Conservation (phyloP, 2,329 filamentous ascomycete genomes). For the Coleophoma eucalyptorum region DNA sequence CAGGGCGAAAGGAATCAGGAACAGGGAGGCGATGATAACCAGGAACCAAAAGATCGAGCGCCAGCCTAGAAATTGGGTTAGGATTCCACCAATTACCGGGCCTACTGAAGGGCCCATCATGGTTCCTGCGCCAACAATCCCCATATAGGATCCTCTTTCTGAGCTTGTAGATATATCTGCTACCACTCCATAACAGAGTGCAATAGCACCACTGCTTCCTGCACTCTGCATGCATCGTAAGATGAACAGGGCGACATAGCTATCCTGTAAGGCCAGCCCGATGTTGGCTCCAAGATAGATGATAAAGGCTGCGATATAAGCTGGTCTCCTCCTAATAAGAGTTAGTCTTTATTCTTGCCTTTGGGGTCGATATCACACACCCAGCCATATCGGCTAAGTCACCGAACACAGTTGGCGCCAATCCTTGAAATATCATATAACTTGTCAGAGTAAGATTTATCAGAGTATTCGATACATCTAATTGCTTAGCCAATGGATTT, state of each 20-base stretch:
- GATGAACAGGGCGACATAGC: constrained; percentile 48
- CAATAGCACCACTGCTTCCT: constrained; percentile 56
- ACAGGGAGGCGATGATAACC: constrained; percentile 36
- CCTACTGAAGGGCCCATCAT: constrained; percentile 42
- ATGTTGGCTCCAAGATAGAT: constrained; percentile 54
- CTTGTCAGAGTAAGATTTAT: constrained; percentile 28
- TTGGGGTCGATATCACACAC: background rate
- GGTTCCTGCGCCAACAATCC: constrained; percentile 56
- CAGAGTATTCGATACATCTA: constrained; percentile 23
- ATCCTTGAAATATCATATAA: constrained; percentile 50
- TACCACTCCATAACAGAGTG: constrained; percentile 67
- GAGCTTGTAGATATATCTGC: constrained; percentile 66
- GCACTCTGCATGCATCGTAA: constrained; percentile 56
- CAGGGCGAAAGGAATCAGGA: constrained; percentile 29
- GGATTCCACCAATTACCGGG: constrained; percentile 44
- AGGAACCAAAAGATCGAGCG: constrained; percentile 50
- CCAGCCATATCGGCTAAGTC: constrained; percentile 53
- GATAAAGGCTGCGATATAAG: constrained; percentile 51
- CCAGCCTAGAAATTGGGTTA: constrained; percentile 46
- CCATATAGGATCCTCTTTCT: constrained; percentile 72
- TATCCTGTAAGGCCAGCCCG: constrained; percentile 47
- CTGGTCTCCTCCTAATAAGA: constrained; percentile 38
- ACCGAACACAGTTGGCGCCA: constrained; percentile 55
- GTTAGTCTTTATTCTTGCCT: background rate
- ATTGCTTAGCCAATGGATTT: constrained; percentile 25